Evolutionary conservation across 805 yeast species (phyloP).

Genomic region (Wickerhamomyces mucosus): DNA sequence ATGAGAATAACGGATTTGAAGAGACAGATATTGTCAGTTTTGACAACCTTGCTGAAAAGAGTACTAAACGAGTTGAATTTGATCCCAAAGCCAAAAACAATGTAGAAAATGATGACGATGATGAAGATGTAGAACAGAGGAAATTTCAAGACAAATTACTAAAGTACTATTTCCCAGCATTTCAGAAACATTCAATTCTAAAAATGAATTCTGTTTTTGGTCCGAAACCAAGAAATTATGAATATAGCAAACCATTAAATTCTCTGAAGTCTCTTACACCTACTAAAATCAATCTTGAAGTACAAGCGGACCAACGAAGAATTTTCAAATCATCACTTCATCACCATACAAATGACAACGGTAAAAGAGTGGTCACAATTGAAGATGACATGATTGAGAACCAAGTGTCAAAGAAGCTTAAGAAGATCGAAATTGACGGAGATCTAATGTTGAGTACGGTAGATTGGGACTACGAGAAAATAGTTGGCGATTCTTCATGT

Average conservation of each 20-base stretch:
- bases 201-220: constrained; percentile 59
- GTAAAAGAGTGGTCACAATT: constrained; percentile 10
- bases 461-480: constrained; percentile 67
- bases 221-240: constrained; percentile 48
- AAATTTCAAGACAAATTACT: constrained; percentile 25
- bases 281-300: constrained; percentile 47
- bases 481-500: constrained; percentile 34
- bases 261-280: constrained; percentile 36
- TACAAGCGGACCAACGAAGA: constrained; percentile 51
- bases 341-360: constrained; percentile 5
- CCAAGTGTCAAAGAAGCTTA: constrained; percentile 8
- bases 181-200: constrained; percentile 42
- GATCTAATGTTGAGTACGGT: constrained; percentile 60
- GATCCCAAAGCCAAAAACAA: background rate
- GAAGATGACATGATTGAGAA: constrained; percentile 10
- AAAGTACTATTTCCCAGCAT: constrained; percentile 52
- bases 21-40: constrained; percentile 10
- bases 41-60: constrained; percentile 2
- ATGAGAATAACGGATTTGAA: constrained; percentile 9
- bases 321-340: constrained; percentile 31
- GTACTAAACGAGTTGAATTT: constrained; percentile 1
- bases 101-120: constrained; percentile 4
- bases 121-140: constrained; percentile 7
- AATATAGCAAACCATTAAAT: constrained; percentile 36
- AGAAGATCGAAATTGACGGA: constrained; percentile 23